Conservation (phyloP, 2,329 filamentous ascomycete genomes). For the Neopestalotiopsis sp. region DNA sequence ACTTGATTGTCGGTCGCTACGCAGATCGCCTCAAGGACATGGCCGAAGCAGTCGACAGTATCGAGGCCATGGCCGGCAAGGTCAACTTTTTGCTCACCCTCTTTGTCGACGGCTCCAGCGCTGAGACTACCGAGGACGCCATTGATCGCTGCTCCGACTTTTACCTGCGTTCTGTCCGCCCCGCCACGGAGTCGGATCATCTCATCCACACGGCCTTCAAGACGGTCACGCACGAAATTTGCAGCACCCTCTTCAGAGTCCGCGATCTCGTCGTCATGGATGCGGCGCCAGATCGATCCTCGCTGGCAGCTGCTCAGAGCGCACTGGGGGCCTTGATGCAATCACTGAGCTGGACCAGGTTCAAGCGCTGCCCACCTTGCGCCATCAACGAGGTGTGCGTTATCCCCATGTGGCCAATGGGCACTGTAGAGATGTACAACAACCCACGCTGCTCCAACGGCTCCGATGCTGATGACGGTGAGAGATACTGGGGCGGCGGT, state of each 20-base stretch:
- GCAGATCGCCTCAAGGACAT: constrained; percentile 46
- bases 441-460: constrained; percentile 26
- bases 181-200: constrained; percentile 27
- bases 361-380: constrained; percentile 27
- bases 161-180: constrained; percentile 27
- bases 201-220: constrained; percentile 33
- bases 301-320: constrained; percentile 12
- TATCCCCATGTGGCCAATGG: constrained; percentile 29
- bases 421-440: constrained; percentile 24
- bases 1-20: constrained; percentile 62
- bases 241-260: constrained; percentile 23
- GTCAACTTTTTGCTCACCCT: constrained; percentile 30
- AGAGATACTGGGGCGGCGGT: constrained; percentile 23
- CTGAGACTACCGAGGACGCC: constrained; percentile 38
- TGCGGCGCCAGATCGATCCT: constrained; percentile 15
- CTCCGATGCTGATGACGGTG: constrained; percentile 16
- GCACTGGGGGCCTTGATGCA: constrained; percentile 22
- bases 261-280: constrained; percentile 8
- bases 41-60: constrained; percentile 20
- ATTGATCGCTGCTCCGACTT: constrained; percentile 44
- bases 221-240: constrained; percentile 32
- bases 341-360: constrained; percentile 25
- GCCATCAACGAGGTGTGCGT: constrained; percentile 26
- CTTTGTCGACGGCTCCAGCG: constrained; percentile 30
- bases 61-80: constrained; percentile 16